These are phyloP conservation scores for Mortierella sp. DNA, from an alignment of 371 early-diverging fungal species.

Conservation along the genomic window DNA sequence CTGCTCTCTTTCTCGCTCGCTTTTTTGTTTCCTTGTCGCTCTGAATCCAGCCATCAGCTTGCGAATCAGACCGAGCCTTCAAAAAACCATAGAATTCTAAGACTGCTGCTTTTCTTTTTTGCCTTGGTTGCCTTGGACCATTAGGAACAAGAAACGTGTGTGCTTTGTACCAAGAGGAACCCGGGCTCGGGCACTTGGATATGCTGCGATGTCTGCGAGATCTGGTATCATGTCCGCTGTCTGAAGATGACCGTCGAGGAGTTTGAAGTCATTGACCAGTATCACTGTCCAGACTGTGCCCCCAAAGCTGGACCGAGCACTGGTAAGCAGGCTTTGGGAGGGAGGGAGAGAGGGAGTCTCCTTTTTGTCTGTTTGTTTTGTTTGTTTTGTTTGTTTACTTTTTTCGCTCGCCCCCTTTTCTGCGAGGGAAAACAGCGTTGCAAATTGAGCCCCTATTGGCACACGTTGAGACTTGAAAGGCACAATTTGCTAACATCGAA, in stretches of 20 bases:
- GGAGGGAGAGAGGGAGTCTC: neutral
- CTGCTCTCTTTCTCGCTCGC: neutral
- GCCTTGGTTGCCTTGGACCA: neutral
- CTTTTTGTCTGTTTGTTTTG: conserved; percentile 1
- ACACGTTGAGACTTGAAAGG: neutral
- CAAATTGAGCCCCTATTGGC: neutral
- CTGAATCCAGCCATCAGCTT: neutral
- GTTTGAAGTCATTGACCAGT: conserved; percentile 73
- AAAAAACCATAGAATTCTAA: neutral
- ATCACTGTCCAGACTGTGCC: conserved; percentile 74
- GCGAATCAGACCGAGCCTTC: neutral
- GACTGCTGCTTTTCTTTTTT: neutral
- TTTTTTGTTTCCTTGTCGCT: neutral
- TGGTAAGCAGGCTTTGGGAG: conserved; percentile 56
- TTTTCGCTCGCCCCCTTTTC: neutral
- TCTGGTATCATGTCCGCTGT: conserved; percentile 80
- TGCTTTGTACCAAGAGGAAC: conserved; percentile 41
- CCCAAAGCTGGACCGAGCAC: conserved; percentile 72
- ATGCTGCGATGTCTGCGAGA: conserved; percentile 77
- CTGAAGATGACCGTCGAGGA: conserved; percentile 67
- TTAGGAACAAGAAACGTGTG: conserved; percentile 47
- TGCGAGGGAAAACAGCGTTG: neutral
- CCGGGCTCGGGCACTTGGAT: conserved; percentile 70
- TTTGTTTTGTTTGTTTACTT: neutral
- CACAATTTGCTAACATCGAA: neutral